phyloP scores from a whole-genome alignment of 306 rosid species.

The Ammopiptanthus mongolicus region DNA sequence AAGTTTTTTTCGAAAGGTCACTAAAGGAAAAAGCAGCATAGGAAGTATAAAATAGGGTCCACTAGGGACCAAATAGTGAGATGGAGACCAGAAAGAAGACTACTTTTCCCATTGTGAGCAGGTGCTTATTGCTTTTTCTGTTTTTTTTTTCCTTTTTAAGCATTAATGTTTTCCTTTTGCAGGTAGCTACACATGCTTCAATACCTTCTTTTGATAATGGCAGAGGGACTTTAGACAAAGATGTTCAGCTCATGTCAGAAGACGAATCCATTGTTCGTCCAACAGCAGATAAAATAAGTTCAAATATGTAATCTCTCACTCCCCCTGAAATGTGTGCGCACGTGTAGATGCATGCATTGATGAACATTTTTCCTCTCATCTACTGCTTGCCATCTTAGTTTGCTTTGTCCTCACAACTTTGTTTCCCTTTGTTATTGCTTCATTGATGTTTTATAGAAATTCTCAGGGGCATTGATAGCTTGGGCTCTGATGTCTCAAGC shows the following conservation, averaged over 20 bases:
- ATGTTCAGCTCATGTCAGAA: conserved; percentile 34
- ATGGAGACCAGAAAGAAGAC: background rate
- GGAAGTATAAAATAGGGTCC: background rate
- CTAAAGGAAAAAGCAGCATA: background rate
- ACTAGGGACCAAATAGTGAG: background rate
- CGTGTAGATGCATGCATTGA: conserved; percentile 6
- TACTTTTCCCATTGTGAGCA: background rate
- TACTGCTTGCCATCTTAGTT: background rate
- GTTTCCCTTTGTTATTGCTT: conserved; percentile 25
- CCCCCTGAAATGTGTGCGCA: conserved; percentile 7
- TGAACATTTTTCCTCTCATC: background rate
- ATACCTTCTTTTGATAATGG: conserved; percentile 36
- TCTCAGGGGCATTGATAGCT: conserved; percentile 45
- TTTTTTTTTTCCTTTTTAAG: conserved; percentile 12
- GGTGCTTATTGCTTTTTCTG: background rate
- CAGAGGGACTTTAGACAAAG: conserved; percentile 35
- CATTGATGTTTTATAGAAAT: conserved; percentile 31
- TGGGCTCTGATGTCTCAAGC: conserved; percentile 55
- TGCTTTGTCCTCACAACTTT: background rate
- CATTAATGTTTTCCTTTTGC: conserved; percentile 23
- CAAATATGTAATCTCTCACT: conserved; percentile 50
- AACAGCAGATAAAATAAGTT: conserved; percentile 38
- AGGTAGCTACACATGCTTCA: conserved; percentile 47
- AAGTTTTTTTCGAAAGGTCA: background rate
- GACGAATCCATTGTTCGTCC: conserved; percentile 27